Evolutionary conservation across 75 land plant species (phyloP).

Genomic region (Chamaecyparis obtusa): DNA sequence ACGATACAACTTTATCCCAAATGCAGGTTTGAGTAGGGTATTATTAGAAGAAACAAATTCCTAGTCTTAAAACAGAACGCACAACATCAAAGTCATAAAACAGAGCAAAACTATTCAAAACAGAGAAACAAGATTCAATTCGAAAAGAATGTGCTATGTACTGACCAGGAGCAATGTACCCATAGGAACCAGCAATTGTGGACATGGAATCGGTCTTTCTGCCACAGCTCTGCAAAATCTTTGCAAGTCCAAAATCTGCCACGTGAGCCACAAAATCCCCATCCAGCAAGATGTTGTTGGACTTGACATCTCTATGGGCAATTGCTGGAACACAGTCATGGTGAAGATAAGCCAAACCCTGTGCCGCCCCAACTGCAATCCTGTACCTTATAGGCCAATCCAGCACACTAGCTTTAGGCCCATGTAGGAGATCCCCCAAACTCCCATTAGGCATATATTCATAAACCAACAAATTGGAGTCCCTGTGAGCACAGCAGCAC

Average conservation of each 20-base stretch:
- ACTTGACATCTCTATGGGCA: conserved; percentile 82
- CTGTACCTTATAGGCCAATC: conserved; percentile 74
- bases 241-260: conserved; percentile 87
- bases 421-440: conserved; percentile 77
- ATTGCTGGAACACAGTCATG: conserved; percentile 85
- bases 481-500: conserved; percentile 63
- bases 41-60: background rate
- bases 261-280: conserved; percentile 57
- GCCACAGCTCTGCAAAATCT: conserved; percentile 28
- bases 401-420: conserved; percentile 44
- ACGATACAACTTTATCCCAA: background rate
- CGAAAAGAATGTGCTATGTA: background rate
- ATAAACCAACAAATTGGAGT: conserved; percentile 77
- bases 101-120: background rate
- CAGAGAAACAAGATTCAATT: background rate
- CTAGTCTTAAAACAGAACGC: background rate
- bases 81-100: background rate
- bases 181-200: conserved; percentile 82
- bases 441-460: conserved; percentile 94
- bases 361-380: conserved; percentile 79
- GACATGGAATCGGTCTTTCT: conserved; percentile 59
- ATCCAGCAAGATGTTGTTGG: conserved; percentile 81
- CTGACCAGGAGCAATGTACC: conserved; percentile 91
- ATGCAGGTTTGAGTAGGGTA: too few species aligned
- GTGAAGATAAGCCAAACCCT: conserved; percentile 80